phyloP scores from a whole-genome alignment of 2,329 filamentous ascomycete species.

The Leptographium flavum region DNA sequence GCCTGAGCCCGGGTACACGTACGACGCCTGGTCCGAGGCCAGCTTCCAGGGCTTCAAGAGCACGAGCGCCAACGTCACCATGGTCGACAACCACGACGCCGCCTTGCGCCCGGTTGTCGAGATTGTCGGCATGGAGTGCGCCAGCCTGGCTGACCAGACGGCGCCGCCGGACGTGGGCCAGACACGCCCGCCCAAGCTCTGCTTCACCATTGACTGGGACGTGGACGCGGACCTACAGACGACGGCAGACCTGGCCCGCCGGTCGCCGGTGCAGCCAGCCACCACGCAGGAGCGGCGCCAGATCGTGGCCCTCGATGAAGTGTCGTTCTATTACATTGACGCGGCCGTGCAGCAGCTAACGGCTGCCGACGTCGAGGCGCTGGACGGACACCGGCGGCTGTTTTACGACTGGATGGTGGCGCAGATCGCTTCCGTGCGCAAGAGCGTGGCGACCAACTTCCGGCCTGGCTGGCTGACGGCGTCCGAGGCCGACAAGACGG shows the following conservation, averaged over 20 bases:
- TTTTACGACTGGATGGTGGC: not conserved
- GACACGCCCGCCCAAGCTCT: not conserved
- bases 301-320: not conserved
- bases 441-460: not conserved
- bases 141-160: not conserved
- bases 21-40: not conserved
- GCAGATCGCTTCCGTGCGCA: not conserved
- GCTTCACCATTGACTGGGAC: constrained; percentile 1
- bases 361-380: not conserved
- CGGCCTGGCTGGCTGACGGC: not conserved
- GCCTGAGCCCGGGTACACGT: not conserved
- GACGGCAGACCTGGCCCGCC: not conserved
- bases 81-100: not conserved
- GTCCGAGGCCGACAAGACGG: not conserved
- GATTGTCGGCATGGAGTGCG: not conserved
- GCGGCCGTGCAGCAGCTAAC: not conserved
- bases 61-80: not conserved
- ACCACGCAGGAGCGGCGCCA: not conserved
- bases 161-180: not conserved
- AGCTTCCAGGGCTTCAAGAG: not conserved
- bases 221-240: constrained; percentile 5
- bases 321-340: not conserved
- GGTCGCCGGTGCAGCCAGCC: not conserved
- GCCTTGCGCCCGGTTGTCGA: not conserved
- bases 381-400: not conserved